Evolutionary conservation across 2,329 filamentous ascomycete species (phyloP).

Genomic region (Lachnellula subtilissima): DNA sequence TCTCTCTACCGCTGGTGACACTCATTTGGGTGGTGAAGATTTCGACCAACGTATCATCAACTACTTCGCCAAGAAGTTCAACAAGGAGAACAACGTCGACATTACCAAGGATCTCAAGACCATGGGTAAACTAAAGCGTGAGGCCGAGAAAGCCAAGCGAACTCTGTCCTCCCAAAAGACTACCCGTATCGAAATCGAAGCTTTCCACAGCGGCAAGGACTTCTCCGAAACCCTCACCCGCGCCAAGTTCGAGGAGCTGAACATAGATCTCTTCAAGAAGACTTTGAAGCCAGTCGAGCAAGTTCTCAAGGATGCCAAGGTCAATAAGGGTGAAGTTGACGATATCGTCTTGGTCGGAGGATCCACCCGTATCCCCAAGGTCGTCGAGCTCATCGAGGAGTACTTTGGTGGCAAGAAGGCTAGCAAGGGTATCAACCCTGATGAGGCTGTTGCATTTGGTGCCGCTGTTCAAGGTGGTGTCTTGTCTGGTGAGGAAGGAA

Average conservation of each 20-base stretch:
- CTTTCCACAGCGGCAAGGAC: constrained; percentile 93
- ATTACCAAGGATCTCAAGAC: constrained; percentile 93
- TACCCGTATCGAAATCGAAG: constrained; percentile 92
- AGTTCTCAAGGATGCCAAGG: constrained; percentile 96
- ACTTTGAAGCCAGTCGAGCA: constrained; percentile 98
- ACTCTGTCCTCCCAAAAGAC: constrained; percentile 93
- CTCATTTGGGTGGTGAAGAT: constrained; percentile 96
- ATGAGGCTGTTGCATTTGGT: constrained; percentile 97
- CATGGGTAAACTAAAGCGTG: constrained; percentile 99
- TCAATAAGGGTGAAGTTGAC: constrained; percentile 91
- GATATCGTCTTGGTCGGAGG: constrained; percentile 98
- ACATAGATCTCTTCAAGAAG: constrained; percentile 99
- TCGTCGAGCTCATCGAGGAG: constrained; percentile 89
- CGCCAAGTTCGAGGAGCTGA: constrained; percentile 99
- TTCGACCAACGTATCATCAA: constrained; percentile 98
- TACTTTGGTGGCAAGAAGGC: constrained; percentile 95
- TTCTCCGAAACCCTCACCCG: constrained; percentile 98
- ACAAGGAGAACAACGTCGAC: constrained; percentile 95
- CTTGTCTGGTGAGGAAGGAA: constrained; percentile 80
- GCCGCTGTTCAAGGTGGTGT: constrained; percentile 97
- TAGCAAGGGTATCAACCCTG: constrained; percentile 98
- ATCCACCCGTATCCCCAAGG: constrained; percentile 98
- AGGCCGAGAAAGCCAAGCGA: constrained; percentile 99
- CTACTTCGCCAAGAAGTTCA: constrained; percentile 94
- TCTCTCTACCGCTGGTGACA: constrained; percentile 90